phyloP scores from a whole-genome alignment of 768 basidiomycete genomes.

The Fibroporia radiculosa region DNA sequence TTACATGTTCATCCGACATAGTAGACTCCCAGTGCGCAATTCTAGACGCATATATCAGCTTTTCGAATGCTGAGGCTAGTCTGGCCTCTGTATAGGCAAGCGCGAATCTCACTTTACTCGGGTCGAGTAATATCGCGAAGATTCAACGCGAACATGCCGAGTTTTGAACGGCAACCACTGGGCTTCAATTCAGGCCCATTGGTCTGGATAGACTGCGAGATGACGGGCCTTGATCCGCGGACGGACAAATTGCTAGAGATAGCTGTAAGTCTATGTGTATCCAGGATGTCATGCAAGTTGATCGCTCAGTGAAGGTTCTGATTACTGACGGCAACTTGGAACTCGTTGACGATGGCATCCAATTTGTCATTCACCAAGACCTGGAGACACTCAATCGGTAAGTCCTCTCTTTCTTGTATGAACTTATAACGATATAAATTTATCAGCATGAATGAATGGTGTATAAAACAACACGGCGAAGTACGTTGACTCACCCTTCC shows the following conservation, averaged over 20 bases:
- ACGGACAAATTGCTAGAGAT: constrained; percentile 76
- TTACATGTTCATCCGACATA: too few species aligned
- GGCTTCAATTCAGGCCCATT: constrained; percentile 54
- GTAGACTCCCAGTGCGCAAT: too few species aligned
- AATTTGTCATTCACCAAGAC: constrained; percentile 68
- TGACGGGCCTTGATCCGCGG: constrained; percentile 67
- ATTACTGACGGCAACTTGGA: constrained; percentile 84
- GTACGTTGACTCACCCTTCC: constrained; percentile 31
- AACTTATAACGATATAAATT: background rate
- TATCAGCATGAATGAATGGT: constrained; percentile 83
- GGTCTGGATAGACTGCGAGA: constrained; percentile 86
- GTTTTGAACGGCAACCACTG: too few species aligned
- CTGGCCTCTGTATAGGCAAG: too few species aligned
- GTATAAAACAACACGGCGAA: constrained; percentile 68
- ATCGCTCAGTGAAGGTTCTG: constrained; percentile 50
- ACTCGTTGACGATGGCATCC: constrained; percentile 71
- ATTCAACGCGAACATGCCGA: too few species aligned
- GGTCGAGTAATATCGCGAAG: too few species aligned
- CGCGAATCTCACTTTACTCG: too few species aligned
- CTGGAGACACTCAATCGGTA: constrained; percentile 65
- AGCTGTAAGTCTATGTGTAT: constrained; percentile 36
- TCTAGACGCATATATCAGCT: too few species aligned
- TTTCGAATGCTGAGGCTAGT: too few species aligned
- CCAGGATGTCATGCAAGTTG: background rate
- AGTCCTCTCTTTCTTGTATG: constrained; percentile 15